Base-by-base conservation (phyloP, 2,329 filamentous ascomycete genomes). In the Calonectria ilicicola region DNA sequence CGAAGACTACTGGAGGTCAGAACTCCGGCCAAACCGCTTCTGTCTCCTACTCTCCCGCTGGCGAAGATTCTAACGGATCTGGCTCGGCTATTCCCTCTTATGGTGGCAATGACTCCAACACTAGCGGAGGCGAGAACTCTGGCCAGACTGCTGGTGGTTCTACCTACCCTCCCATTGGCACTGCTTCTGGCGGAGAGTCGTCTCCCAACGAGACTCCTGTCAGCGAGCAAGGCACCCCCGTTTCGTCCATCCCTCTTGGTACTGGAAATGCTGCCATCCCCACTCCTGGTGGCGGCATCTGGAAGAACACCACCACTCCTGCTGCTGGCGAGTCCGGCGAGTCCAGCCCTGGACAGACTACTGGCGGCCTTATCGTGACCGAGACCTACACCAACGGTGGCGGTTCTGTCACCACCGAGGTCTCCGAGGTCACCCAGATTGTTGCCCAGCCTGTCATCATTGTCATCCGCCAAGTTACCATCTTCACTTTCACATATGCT, bases 401-500 rank as follows among this genome's bases (percentile, higher is more conserved):
- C 8, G 65, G 58, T 38, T 46, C 66, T 35, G 66, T 72, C 15
- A 49, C 69, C 23, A 67, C 72, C 29, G 60, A 65, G 12, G 42
- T 63, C 32, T 68, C 70, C 29, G 70, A 67, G 53, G 73, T 70
- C 47, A 72, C 73, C 9, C 42, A 70, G 38, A 72, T 69, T 26
- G 66, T 72, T 46, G 58, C 64, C 12, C 38, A 67, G 56, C 64
- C 71, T 9, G 64, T 71, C 15, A 66, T 65, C 42, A 64, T 69
- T 29, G 32, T 73, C 47, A 70, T 69, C 38, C 72, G 53, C 51
- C 47, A 70, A 29, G 73, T 75, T 26, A 75, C 74, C 47, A 70
- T 70, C 47, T 71, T 75, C 65, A 70, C 66, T 46, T 64, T 79
- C 70, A 76, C 46, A 32, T 66, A 21, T 51, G 64, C 71, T 26